Evolutionary conservation across 768 basidiomycete genomes (phyloP), one percentile per base, ranked within the genome.

Genomic region (Calvatia gigantea): DNA sequence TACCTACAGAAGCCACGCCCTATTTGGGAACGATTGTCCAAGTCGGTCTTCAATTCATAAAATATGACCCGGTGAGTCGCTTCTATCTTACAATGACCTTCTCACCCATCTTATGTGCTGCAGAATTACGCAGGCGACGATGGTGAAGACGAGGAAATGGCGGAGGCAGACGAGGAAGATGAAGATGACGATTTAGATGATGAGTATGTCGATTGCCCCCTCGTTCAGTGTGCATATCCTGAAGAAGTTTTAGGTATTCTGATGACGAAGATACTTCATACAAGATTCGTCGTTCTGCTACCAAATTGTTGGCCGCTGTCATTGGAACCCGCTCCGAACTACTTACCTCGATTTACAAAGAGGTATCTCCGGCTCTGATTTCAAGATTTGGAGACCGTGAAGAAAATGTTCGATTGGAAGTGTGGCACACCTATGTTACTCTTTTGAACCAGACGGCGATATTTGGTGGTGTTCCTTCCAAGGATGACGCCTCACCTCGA

Each of bases 231-330:
- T 44, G 51, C 39, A 55, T 31, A 38, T 41, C 31, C 44, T 67
- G 4, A 63, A 12, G 51, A 28, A 23, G 33, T 50, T 8, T 25
- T 60, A 95, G 92, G 60, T 98, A 97, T 69, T 94, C 93, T 5
- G 97, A 99, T 62, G 97, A 99, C 56, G 97, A 98, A 69, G 97
- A 99, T 65, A 91, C 90, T 9, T 98, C 96, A 0, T 98, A 97
- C 82, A 98, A 98, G 70, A 92, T 97, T 55, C 88, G 97, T 60
- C 85, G 97, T 42, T 87, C 92, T 6, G 88, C 97, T 6, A 93
- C 94, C 15, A 98, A 98, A 68, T 76, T 98, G 3, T 78, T 98
- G 14, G 75, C 86, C 27, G 89, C 91, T 5, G 75, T 97, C 45
- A 86, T 98, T 55, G 84, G 83, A 11, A 98, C 96, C 1, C 90